A percentile compares a stretch with the other conserved stretches of the same genome.
phyloP scores from a whole-genome alignment of 2,329 filamentous ascomycete species.

The Aspergillus pseudotamarii region DNA sequence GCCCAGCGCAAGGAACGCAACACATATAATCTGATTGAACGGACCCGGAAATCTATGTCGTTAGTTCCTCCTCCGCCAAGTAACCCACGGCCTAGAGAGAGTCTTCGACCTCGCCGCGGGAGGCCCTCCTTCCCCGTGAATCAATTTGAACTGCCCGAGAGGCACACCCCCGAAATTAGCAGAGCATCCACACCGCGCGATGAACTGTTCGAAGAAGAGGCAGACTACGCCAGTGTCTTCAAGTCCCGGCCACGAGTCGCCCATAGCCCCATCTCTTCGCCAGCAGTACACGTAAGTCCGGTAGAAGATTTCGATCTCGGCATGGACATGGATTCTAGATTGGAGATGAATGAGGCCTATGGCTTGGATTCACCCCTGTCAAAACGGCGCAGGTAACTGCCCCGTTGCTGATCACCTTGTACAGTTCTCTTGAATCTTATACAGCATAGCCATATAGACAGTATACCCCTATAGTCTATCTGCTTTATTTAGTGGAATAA shows the following conservation, averaged over 20 bases:
- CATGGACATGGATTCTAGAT: slow-evolving; percentile 19
- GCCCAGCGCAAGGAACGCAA: slow-evolving; percentile 15
- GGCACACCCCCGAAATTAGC: slow-evolving; percentile 22
- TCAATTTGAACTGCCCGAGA: slow-evolving; percentile 58
- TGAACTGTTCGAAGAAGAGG: slow-evolving; percentile 69
- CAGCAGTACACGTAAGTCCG: slow-evolving; percentile 40
- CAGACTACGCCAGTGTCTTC: slow-evolving; percentile 81
- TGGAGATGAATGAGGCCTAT: slow-evolving; percentile 15
- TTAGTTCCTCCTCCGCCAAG: slow-evolving; percentile 51
- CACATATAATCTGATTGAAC: slow-evolving; percentile 65
- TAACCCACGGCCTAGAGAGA: slow-evolving; percentile 24
- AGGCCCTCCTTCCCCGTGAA: slow-evolving; percentile 55
- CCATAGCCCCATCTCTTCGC: slow-evolving; percentile 65
- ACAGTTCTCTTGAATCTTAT: not conserved
- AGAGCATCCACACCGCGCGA: slow-evolving; percentile 61
- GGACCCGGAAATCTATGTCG: slow-evolving; percentile 80
- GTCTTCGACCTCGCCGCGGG: slow-evolving; percentile 25
- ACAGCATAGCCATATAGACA: not conserved
- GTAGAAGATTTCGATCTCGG: slow-evolving; percentile 28
- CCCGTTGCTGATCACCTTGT: not conserved
- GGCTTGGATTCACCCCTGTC: slow-evolving; percentile 27
- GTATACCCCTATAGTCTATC: not conserved
- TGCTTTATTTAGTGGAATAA: not conserved
- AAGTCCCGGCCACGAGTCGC: slow-evolving; percentile 80
- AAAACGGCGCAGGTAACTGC: slow-evolving; percentile 15